These are phyloP conservation scores for Ogataea trehalophila DNA, from an alignment of 805 yeast species.

Conservation along the genomic window DNA sequence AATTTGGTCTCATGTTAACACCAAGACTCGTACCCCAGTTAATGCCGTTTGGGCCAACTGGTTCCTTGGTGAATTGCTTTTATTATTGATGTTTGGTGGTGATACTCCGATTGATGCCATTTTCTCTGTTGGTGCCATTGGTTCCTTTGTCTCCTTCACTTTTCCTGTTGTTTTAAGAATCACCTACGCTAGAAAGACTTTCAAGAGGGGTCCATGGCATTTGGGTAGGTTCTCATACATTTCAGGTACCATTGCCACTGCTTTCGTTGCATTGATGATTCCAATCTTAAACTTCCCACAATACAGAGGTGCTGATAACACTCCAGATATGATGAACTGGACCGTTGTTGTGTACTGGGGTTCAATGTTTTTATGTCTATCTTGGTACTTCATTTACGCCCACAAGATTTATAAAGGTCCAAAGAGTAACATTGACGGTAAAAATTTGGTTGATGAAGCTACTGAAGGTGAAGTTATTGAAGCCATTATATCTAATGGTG, in stretches of 20 bases:
- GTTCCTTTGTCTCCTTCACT: constrained; percentile 59
- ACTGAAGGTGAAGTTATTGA: constrained; percentile 31
- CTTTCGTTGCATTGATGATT: constrained; percentile 49
- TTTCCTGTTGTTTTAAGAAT: constrained; percentile 57
- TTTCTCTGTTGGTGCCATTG: constrained; percentile 68
- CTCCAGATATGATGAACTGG: constrained; percentile 51
- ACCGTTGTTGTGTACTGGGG: constrained; percentile 57
- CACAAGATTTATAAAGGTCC: constrained; percentile 60
- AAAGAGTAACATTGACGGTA: not conserved
- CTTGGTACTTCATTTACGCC: constrained; percentile 49
- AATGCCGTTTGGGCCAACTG: constrained; percentile 57
- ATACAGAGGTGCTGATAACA: constrained; percentile 31
- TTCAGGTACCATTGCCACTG: constrained; percentile 40
- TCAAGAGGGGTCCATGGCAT: constrained; percentile 61
- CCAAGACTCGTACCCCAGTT: constrained; percentile 53
- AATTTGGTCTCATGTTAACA: constrained; percentile 44
- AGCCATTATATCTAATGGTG: constrained; percentile 3
- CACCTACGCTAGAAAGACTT: constrained; percentile 45
- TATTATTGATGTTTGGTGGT: constrained; percentile 59
- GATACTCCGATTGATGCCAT: constrained; percentile 61
- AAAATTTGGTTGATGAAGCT: constrained; percentile 37
- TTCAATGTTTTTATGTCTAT: constrained; percentile 43
- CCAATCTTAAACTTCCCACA: constrained; percentile 57
- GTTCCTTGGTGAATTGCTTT: constrained; percentile 47
- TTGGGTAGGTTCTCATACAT: constrained; percentile 48